Evolutionary conservation across 768 basidiomycete species (phyloP).

Genomic region (Tylopilus felleus): DNA sequence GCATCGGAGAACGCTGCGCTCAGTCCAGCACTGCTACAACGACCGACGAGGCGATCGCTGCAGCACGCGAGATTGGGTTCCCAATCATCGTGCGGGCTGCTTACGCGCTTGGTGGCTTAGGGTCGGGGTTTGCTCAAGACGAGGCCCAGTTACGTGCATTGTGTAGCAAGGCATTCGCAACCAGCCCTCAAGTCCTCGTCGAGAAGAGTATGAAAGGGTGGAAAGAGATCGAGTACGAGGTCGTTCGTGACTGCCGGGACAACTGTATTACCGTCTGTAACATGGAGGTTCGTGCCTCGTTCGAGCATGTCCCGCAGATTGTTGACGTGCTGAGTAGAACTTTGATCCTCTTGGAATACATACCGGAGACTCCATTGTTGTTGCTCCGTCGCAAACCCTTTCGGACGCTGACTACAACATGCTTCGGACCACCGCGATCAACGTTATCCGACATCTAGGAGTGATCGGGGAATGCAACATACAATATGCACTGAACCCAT

Average conservation of each 20-base stretch:
- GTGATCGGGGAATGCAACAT: constrained; percentile 99
- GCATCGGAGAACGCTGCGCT: constrained; percentile 95
- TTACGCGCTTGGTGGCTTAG: constrained; percentile 93
- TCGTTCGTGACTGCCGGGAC: constrained; percentile 94
- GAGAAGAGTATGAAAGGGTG: constrained; percentile 99
- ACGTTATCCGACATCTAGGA: constrained; percentile 97
- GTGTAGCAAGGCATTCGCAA: constrained; percentile 94
- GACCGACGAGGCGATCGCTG: constrained; percentile 74
- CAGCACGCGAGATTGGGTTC: constrained; percentile 84
- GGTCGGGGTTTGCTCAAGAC: constrained; percentile 94
- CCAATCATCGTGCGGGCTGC: constrained; percentile 97
- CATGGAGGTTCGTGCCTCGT: constrained; percentile 82
- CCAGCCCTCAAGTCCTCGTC: constrained; percentile 96
- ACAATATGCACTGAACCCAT: constrained; percentile 95
- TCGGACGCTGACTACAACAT: constrained; percentile 99
- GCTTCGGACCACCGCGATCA: constrained; percentile 96
- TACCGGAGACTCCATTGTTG: constrained; percentile 97
- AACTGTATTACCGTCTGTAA: constrained; percentile 99
- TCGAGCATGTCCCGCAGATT: not conserved
- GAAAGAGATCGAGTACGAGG: constrained; percentile 99
- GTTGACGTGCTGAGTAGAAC: constrained; percentile 55
- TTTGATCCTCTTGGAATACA: constrained; percentile 99
- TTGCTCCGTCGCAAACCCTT: constrained; percentile 96
- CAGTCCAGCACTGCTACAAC: constrained; percentile 87
- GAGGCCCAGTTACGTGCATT: constrained; percentile 85